These are phyloP conservation scores for Berkeleyomyces basicola DNA, from an alignment of 2,329 filamentous ascomycete genomes.

Conservation along the genomic window DNA sequence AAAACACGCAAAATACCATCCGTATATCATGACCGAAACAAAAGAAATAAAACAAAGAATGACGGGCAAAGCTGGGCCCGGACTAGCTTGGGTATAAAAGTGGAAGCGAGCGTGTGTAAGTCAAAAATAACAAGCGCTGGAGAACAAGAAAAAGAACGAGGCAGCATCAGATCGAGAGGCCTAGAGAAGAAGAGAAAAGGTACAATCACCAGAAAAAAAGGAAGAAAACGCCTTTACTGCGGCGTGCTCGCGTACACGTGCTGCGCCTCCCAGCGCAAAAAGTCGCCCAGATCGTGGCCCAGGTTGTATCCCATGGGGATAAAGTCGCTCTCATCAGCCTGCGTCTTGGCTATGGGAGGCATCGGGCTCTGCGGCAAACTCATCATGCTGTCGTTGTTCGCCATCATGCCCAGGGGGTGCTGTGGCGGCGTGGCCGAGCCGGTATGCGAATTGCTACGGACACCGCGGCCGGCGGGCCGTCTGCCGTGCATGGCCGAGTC, in stretches of 20 bases:
- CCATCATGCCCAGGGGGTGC: background rate
- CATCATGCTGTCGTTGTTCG: conserved; percentile 20
- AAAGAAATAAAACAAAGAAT: conserved; percentile 3
- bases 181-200: background rate
- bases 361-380: conserved; percentile 36
- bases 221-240: conserved; percentile 14
- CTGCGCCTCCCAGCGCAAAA: conserved; percentile 39
- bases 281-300: conserved; percentile 41
- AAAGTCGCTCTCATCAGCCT: conserved; percentile 23
- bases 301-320: conserved; percentile 46
- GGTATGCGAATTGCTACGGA: too few relatives aligned
- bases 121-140: too few relatives aligned
- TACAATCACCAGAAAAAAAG: background rate
- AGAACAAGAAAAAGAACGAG: background rate
- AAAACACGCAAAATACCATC: background rate
- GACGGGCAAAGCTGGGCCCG: conserved; percentile 13
- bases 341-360: conserved; percentile 27
- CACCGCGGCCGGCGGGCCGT: background rate
- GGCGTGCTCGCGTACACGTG: conserved; percentile 25
- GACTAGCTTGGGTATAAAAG: conserved; percentile 21
- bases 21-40: conserved; percentile 6
- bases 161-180: background rate
- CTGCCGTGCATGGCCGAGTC: background rate
- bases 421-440: background rate
- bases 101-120: too few relatives aligned